These are phyloP conservation scores for Penstemon davidsonii DNA, from an alignment of 257 asterid genomes.

Conservation along the genomic window DNA sequence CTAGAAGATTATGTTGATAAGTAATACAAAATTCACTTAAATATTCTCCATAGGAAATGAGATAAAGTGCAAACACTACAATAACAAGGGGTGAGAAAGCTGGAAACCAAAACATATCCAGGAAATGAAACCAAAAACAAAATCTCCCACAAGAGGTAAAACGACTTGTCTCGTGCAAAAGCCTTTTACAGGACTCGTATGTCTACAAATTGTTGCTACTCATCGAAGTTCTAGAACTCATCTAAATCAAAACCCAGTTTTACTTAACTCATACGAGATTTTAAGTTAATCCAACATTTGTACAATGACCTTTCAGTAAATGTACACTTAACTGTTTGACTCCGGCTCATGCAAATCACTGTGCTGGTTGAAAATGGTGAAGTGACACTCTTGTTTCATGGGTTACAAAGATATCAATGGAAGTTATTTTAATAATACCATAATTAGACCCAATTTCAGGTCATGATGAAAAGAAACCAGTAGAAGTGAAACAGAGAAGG, in stretches of 20 bases:
- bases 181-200: constrained; percentile 1
- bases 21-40: not conserved
- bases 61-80: constrained; percentile 2
- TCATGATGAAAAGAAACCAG: not conserved
- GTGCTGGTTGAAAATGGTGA: not conserved
- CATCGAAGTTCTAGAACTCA: not conserved
- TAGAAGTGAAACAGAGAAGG: no score
- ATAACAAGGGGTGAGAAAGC: not conserved
- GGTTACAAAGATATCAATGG: constrained; percentile 15
- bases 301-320: not conserved
- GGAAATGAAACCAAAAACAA: not conserved
- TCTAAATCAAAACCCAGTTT: not conserved
- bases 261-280: not conserved
- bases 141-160: not conserved
- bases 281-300: not conserved
- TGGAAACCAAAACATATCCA: not conserved
- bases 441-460: not conserved
- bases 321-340: not conserved
- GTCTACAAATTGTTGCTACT: not conserved
- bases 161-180: not conserved
- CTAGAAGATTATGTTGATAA: not conserved
- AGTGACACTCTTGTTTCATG: constrained; percentile 11
- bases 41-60: not conserved
- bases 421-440: constrained; percentile 8
- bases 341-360: constrained; percentile 1